Conservation (phyloP, 1,284 basidiomycete genomes). For the Ceratobasidium sp. region DNA sequence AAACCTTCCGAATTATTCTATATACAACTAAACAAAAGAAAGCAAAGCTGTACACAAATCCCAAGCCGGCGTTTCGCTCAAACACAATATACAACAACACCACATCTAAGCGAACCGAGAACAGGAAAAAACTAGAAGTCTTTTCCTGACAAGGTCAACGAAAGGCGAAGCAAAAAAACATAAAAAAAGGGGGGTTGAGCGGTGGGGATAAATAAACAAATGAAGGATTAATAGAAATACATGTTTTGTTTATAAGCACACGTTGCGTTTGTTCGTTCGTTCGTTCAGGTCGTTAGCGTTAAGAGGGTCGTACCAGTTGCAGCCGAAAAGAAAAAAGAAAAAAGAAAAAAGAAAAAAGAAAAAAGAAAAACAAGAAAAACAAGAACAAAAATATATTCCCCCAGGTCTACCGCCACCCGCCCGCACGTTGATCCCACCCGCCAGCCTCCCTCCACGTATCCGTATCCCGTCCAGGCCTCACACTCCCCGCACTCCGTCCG, state of each 20-base stretch:
- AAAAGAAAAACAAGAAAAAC: background rate
- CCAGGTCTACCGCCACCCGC: conserved; percentile 32
- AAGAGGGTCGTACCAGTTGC: conserved; percentile 1
- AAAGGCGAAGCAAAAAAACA: background rate
- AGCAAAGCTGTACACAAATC: background rate
- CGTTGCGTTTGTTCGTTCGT: background rate
- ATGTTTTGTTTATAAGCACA: conserved; percentile 8
- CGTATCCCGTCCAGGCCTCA: conserved; percentile 32
- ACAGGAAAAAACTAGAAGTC: background rate
- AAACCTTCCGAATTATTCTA: conserved; percentile 7
- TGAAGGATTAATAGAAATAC: conserved; percentile 11
- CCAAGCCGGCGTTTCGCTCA: conserved; percentile 8
- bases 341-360: background rate
- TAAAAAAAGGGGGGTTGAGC: background rate
- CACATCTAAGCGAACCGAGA: conserved; percentile 9
- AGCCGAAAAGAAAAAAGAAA: background rate
- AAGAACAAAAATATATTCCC: background rate
- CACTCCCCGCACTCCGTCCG: conserved; percentile 16
- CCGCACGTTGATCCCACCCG: conserved; percentile 36
- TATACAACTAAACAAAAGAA: background rate
- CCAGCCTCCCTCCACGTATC: conserved; percentile 38
- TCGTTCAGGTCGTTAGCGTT: background rate
- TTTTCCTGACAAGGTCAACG: conserved; percentile 6
- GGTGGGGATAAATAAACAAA: background rate
- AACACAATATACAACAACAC: conserved; percentile 6